Conservation (phyloP, 495 filamentous ascomycete species). For the Collariella sp. region DNA sequence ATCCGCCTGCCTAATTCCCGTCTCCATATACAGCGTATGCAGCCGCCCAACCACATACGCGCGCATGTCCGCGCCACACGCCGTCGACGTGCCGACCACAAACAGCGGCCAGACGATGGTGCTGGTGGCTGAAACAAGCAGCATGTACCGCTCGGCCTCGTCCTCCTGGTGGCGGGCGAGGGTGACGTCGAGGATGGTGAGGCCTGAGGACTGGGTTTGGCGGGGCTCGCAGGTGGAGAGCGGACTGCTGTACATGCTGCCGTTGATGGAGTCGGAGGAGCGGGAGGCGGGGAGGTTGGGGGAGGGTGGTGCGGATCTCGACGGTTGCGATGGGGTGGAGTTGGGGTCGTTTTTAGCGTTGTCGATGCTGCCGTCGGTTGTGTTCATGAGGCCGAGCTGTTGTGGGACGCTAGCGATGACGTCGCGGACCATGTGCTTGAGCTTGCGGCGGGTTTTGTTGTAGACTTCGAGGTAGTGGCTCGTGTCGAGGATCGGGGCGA, state of each 20-base stretch:
- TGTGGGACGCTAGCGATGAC: slow-evolving; percentile 43
- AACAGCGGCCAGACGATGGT: slow-evolving; percentile 34
- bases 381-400: slow-evolving; percentile 30
- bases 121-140: slow-evolving; percentile 30
- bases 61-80: slow-evolving; percentile 23
- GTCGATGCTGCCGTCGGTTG: slow-evolving; percentile 19
- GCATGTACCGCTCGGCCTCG: slow-evolving; percentile 28
- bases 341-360: background rate
- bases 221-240: background rate
- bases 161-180: slow-evolving; percentile 18
- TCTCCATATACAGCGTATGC: slow-evolving; percentile 27
- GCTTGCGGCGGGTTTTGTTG: slow-evolving; percentile 23
- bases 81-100: slow-evolving; percentile 30
- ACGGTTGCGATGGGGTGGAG: slow-evolving; percentile 26
- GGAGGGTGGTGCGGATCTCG: slow-evolving; percentile 23
- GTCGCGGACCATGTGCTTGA: slow-evolving; percentile 32
- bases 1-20: slow-evolving; percentile 28
- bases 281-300: slow-evolving; percentile 21
- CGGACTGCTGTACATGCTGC: slow-evolving; percentile 9
- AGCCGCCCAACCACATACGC: slow-evolving; percentile 26
- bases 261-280: slow-evolving; percentile 19
- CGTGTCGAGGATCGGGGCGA: slow-evolving; percentile 6
- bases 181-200: slow-evolving; percentile 29
- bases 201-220: slow-evolving; percentile 5
- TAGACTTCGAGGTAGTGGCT: slow-evolving; percentile 19